These are phyloP conservation scores for Monoraphidium neglectum DNA, from an alignment of 139 green algal genomes.

Conservation along the genomic window DNA sequence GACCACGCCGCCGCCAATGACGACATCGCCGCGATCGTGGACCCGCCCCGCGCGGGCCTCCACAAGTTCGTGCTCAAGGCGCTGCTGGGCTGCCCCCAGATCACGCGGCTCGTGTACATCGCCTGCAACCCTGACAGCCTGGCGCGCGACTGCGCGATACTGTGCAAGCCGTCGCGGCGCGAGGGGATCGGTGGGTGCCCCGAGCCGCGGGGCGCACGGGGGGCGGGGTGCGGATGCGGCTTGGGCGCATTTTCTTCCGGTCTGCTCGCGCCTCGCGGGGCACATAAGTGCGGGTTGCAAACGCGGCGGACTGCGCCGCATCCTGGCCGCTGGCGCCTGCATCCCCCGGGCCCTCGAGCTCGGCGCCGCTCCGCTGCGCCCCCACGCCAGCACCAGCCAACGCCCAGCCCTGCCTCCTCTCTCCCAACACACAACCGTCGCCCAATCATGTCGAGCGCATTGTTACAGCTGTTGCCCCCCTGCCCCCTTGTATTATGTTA, in stretches of 20 bases:
- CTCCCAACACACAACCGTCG: too few relatives aligned
- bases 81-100: slow-evolving; percentile 36
- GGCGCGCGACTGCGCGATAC: slow-evolving; percentile 47
- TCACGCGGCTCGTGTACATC: slow-evolving; percentile 84
- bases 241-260: background rate
- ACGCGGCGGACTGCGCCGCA: background rate
- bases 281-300: too few relatives aligned
- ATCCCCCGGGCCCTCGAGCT: background rate
- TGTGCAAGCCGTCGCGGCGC: slow-evolving; percentile 33
- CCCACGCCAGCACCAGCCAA: too few relatives aligned
- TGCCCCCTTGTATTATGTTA: too few relatives aligned
- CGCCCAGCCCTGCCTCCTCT: too few relatives aligned
- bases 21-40: slow-evolving; percentile 45
- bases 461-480: too few relatives aligned
- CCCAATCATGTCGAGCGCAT: too few relatives aligned
- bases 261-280: too few relatives aligned
- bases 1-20: slow-evolving; percentile 12
- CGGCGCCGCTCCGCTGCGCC: background rate
- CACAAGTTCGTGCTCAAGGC: slow-evolving; percentile 41
- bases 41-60: slow-evolving; percentile 47
- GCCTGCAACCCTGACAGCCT: slow-evolving; percentile 73
- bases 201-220: background rate
- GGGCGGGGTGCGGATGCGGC: background rate
- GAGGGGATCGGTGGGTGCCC: background rate
- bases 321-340: background rate